A percentile compares a stretch with the other conserved stretches of the same genome.
Evolutionary conservation across 2,329 filamentous ascomycete genomes (phyloP).

Genomic region (Chrysosporium keratinophilum): DNA sequence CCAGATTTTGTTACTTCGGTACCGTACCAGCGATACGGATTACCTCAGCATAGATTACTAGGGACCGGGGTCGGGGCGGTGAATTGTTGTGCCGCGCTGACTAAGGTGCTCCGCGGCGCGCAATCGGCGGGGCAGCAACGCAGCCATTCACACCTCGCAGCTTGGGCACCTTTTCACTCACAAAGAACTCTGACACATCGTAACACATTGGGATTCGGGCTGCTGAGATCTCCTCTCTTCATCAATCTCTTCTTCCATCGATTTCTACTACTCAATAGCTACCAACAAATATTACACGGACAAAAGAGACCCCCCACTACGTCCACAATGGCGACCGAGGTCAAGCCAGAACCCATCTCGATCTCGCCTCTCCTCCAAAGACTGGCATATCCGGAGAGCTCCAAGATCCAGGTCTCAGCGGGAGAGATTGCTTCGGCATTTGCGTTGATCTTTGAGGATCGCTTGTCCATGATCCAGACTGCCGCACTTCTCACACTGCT

Average conservation of each 20-base stretch:
- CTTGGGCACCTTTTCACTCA: too few relatives aligned
- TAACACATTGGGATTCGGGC: background rate
- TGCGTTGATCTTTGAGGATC: conserved; percentile 81
- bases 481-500: conserved; percentile 80
- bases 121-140: background rate
- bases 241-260: background rate
- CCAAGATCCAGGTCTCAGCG: conserved; percentile 50
- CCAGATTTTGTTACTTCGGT: background rate
- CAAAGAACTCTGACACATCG: background rate
- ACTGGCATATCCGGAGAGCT: conserved; percentile 36
- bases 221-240: background rate
- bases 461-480: conserved; percentile 76
- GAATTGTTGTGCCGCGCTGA: background rate
- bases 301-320: background rate
- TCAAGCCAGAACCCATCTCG: conserved; percentile 32
- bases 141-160: too few relatives aligned
- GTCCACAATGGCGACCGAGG: conserved; percentile 12
- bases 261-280: background rate
- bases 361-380: conserved; percentile 41
- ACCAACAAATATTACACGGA: background rate
- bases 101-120: background rate
- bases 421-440: conserved; percentile 83
- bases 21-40: background rate
- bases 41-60: background rate
- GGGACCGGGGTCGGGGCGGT: background rate